phyloP scores from a whole-genome alignment of 805 yeast species.

The Zygotorulaspora chibaensis region DNA sequence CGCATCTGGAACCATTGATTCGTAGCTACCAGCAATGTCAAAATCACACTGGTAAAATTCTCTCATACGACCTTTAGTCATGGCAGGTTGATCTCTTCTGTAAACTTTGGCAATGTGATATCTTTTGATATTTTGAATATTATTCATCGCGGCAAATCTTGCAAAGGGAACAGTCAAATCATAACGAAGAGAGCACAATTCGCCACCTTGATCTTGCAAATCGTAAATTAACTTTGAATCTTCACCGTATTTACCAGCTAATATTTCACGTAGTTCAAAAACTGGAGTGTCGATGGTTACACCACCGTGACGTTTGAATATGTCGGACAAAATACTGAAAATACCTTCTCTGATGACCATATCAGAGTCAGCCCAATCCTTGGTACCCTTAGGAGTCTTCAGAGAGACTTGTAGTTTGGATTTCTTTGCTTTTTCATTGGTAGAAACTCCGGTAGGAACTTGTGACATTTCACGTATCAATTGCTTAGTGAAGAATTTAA shows the following conservation, averaged over 20 bases:
- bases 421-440: slow-evolving; percentile 34
- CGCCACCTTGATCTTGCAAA: slow-evolving; percentile 98
- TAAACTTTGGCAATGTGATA: slow-evolving; percentile 97
- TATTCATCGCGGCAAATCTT: slow-evolving; percentile 93
- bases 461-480: slow-evolving; percentile 18
- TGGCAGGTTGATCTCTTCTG: slow-evolving; percentile 99
- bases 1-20: slow-evolving; percentile 93
- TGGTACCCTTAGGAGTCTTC: slow-evolving; percentile 95
- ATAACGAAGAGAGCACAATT: slow-evolving; percentile 87
- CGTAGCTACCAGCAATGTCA: slow-evolving; percentile 92
- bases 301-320: slow-evolving; percentile 96
- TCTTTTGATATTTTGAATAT: slow-evolving; percentile 82
- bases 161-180: slow-evolving; percentile 99
- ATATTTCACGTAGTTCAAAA: slow-evolving; percentile 89
- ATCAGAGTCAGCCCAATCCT: slow-evolving; percentile 98
- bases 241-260: slow-evolving; percentile 97
- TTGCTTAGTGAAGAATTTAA: slow-evolving; percentile 1
- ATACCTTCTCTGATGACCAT: slow-evolving; percentile 92
- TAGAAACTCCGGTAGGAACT: slow-evolving; percentile 15
- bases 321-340: slow-evolving; percentile 61
- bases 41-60: slow-evolving; percentile 99
- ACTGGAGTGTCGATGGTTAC: slow-evolving; percentile 98
- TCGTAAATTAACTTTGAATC: slow-evolving; percentile 95
- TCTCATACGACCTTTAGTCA: slow-evolving; percentile 99
- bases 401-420: slow-evolving; percentile 63